These are phyloP conservation scores for Dactylonectria estremocensis DNA, from an alignment of 2,329 filamentous ascomycete genomes.

Conservation along the genomic window DNA sequence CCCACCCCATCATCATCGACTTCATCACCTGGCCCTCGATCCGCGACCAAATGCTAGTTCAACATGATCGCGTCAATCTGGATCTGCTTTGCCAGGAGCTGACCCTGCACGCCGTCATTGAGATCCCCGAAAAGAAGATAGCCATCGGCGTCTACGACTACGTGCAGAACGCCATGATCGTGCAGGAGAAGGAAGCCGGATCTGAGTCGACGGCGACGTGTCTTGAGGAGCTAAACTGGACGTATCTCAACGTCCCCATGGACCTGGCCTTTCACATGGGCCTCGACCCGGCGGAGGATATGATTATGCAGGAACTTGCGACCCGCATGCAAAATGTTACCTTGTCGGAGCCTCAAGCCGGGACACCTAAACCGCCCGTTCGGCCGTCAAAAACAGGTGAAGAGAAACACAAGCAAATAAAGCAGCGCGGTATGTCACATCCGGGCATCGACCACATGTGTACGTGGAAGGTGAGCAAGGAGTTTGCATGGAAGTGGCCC, in stretches of 20 bases:
- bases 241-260: not conserved
- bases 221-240: not conserved
- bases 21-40: conserved; percentile 17
- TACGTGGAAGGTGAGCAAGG: conserved; percentile 9
- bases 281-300: conserved; percentile 5
- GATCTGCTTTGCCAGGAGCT: conserved; percentile 9
- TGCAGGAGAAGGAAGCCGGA: not conserved
- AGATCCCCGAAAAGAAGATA: not conserved
- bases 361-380: not conserved
- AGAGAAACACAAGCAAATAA: not conserved
- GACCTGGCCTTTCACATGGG: not conserved
- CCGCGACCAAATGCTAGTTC: conserved; percentile 4
- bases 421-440: not conserved
- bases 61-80: not conserved
- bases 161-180: not conserved
- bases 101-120: conserved; percentile 12
- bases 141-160: conserved; percentile 8
- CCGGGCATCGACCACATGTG: not conserved
- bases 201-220: not conserved
- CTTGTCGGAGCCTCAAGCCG: not conserved
- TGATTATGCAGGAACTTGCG: conserved; percentile 9
- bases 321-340: not conserved
- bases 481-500: conserved; percentile 15
- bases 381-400: not conserved
- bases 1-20: conserved; percentile 12